phyloP scores from a whole-genome alignment of 768 basidiomycete species.

The Grammothele lineata region DNA sequence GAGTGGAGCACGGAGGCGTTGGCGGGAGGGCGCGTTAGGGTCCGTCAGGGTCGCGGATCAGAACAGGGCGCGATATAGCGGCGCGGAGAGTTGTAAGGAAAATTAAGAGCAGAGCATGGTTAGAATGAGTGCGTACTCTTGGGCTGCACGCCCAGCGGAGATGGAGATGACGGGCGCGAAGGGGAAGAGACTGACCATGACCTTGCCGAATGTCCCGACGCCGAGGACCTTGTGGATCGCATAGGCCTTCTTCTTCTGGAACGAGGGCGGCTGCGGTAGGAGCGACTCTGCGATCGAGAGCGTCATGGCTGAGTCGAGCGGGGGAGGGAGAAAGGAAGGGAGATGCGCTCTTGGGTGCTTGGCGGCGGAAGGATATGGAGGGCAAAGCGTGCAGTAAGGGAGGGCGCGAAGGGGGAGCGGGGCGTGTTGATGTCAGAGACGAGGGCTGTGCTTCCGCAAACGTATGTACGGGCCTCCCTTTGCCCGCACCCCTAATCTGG shows the following conservation, averaged over 20 bases:
- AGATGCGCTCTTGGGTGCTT: no score
- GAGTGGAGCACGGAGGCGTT: not conserved
- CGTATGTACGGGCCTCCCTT: no score
- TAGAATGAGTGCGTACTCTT: not conserved
- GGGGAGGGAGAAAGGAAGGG: no score
- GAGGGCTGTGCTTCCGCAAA: no score
- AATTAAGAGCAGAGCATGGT: not conserved
- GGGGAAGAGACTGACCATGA: slow-evolving; percentile 56
- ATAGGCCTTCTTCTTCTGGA: slow-evolving; percentile 81
- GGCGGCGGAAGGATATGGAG: no score
- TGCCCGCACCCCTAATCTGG: no score
- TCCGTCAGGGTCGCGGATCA: not conserved
- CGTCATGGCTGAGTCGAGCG: slow-evolving; percentile 5
- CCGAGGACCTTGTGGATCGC: slow-evolving; percentile 72
- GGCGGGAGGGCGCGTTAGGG: no score
- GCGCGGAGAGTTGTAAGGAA: not conserved
- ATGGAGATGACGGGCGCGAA: no score
- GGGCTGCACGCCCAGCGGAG: not conserved
- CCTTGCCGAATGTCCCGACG: slow-evolving; percentile 86
- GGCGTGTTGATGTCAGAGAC: no score
- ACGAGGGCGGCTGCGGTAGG: slow-evolving; percentile 81
- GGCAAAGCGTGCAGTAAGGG: no score
- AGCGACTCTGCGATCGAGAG: slow-evolving; percentile 29
- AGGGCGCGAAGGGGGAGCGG: no score
- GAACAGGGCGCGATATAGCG: not conserved